Percentiles rank a stretch among this genome's conserved stretches.
These are phyloP conservation scores for Quercus cerris DNA, from an alignment of 306 rosid species.

Conservation along the genomic window DNA sequence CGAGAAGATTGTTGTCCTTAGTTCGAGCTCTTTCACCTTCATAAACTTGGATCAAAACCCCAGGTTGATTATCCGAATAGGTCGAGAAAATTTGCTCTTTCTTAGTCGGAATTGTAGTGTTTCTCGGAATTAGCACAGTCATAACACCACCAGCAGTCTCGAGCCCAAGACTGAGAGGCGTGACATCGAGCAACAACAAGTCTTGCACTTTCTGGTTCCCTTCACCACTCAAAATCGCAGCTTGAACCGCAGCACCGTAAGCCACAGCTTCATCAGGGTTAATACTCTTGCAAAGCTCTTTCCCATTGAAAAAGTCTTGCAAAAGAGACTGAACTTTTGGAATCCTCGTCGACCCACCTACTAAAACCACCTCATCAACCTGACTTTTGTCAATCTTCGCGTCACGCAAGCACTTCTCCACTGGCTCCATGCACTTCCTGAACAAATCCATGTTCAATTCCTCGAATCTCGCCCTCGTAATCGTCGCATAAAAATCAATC, in stretches of 20 bases:
- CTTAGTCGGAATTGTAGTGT: constrained; percentile 79
- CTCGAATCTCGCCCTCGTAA: constrained; percentile 82
- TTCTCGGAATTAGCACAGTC: constrained; percentile 73
- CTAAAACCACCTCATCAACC: constrained; percentile 74
- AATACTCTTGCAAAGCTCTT: constrained; percentile 82
- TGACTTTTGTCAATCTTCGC: constrained; percentile 59
- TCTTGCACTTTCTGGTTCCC: constrained; percentile 78
- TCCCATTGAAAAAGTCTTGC: constrained; percentile 77
- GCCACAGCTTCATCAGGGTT: constrained; percentile 93
- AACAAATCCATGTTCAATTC: constrained; percentile 77
- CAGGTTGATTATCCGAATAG: constrained; percentile 78
- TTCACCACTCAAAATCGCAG: constrained; percentile 71
- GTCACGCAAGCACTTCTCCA: constrained; percentile 79
- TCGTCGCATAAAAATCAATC: constrained; percentile 66
- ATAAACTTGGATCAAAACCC: constrained; percentile 77
- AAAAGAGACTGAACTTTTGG: constrained; percentile 73
- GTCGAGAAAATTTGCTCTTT: constrained; percentile 82
- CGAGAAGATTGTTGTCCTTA: constrained; percentile 67
- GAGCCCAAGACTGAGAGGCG: constrained; percentile 64
- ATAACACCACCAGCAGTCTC: constrained; percentile 89
- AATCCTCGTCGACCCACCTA: constrained; percentile 79
- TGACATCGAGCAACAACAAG: constrained; percentile 66
- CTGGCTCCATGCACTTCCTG: constrained; percentile 78
- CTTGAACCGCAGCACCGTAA: constrained; percentile 85
- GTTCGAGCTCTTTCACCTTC: constrained; percentile 82